Conservation (phyloP, 1,139 yeast genomes). For the Saccharomyces hybrid region DNA sequence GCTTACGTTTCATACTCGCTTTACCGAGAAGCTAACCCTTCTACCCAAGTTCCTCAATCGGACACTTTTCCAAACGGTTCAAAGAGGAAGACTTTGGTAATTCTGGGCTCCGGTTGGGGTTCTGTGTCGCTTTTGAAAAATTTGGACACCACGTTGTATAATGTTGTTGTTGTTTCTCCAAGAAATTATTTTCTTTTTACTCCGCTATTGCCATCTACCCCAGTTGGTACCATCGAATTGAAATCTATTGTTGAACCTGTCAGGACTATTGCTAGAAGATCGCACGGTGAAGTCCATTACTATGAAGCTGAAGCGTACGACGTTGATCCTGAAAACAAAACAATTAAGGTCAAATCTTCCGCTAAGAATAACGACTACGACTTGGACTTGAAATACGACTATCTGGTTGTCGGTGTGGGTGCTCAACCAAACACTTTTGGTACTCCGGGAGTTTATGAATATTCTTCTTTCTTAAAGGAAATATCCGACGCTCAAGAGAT, state of each 20-base stretch:
- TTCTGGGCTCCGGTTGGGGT: conserved; percentile 95
- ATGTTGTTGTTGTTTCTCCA: conserved; percentile 85
- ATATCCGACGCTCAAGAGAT: conserved; percentile 74
- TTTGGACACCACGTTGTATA: conserved; percentile 77
- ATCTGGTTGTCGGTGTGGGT: conserved; percentile 83
- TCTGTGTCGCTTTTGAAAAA: conserved; percentile 73
- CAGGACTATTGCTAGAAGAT: conserved; percentile 62
- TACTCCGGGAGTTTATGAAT: conserved; percentile 85
- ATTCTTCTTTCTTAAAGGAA: conserved; percentile 81
- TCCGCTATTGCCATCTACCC: conserved; percentile 86
- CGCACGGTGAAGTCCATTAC: conserved; percentile 72
- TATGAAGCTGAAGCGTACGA: conserved; percentile 88
- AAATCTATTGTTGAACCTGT: conserved; percentile 88
- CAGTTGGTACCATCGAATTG: conserved; percentile 86
- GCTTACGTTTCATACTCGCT: conserved; percentile 50
- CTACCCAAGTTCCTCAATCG: conserved; percentile 49
- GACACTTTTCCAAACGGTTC: conserved; percentile 59
- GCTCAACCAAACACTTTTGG: conserved; percentile 90
- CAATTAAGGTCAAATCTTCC: conserved; percentile 45
- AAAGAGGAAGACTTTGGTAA: conserved; percentile 78
- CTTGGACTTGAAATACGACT: conserved; percentile 57
- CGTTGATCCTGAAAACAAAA: conserved; percentile 61
- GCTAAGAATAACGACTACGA: conserved; percentile 34
- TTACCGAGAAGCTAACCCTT: conserved; percentile 56
- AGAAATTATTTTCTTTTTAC: conserved; percentile 92